Conservation (phyloP, 345 rosid genomes). For the Eucalyptus rudis region DNA sequence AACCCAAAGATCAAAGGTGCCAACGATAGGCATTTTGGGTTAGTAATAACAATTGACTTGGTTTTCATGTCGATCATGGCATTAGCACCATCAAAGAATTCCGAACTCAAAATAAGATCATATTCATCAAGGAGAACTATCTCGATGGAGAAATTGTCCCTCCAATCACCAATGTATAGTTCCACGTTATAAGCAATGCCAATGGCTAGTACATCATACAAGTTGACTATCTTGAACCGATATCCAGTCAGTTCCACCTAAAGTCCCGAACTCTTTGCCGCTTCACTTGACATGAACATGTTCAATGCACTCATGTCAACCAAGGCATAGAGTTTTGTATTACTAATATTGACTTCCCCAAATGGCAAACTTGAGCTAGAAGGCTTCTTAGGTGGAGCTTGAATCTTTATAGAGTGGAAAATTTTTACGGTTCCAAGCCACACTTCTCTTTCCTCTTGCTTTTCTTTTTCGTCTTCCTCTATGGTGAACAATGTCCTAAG, state of each 20-base stretch:
- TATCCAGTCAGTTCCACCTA: neutral
- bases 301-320: neutral
- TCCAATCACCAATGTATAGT: neutral
- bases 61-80: neutral
- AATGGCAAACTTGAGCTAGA: neutral
- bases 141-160: neutral
- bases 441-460: too few species aligned
- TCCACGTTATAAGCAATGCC: neutral
- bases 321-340: neutral
- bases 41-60: neutral
- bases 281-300: neutral
- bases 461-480: neutral
- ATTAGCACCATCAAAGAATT: neutral
- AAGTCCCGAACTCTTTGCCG: neutral
- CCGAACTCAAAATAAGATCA: neutral
- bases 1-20: neutral
- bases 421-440: too few species aligned
- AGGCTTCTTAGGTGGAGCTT: too few species aligned
- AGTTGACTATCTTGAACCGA: neutral
- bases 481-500: too few species aligned
- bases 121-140: neutral
- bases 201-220: neutral
- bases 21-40: neutral
- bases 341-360: neutral
- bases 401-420: too few species aligned